Conservation (phyloP, 768 basidiomycete species). For the Tulasnella calospora region DNA sequence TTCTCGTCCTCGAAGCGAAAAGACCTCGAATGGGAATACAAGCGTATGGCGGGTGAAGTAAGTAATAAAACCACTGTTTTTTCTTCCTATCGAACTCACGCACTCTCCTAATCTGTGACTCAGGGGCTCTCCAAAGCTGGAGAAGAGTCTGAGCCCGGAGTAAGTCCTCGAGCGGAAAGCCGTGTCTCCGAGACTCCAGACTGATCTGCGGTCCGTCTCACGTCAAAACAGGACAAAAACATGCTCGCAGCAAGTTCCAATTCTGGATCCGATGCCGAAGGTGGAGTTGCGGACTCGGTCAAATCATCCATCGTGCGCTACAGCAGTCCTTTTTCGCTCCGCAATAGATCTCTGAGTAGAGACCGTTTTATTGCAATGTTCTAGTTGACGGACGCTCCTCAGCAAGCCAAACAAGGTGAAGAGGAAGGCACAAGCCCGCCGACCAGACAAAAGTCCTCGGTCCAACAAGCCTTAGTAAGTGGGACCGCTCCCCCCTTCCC, state of each 20-base stretch:
- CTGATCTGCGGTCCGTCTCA: not conserved
- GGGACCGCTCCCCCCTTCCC: not conserved
- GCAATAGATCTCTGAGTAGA: not conserved
- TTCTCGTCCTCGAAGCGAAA: not conserved
- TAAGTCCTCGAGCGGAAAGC: not conserved
- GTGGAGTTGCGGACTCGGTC: constrained; percentile 1
- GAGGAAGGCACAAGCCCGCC: not conserved
- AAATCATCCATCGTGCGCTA: not conserved
- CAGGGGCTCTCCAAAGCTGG: not conserved
- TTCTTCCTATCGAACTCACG: not conserved
- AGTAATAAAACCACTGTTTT: not conserved
- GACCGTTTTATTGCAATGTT: no score
- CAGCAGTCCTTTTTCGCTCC: not conserved
- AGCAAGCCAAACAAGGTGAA: not conserved
- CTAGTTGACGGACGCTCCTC: constrained; percentile 4
- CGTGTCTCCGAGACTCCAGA: not conserved
- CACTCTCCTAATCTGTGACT: not conserved
- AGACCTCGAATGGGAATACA: constrained; percentile 3
- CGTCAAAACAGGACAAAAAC: not conserved
- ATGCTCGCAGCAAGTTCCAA: constrained; percentile 4
- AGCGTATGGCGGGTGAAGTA: not conserved
- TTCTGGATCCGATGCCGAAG: not conserved
- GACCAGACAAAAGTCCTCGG: not conserved
- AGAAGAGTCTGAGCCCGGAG: not conserved
- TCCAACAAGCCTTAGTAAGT: constrained; percentile 19